These are phyloP conservation scores for Nicotiana noctiflora DNA, from an alignment of 257 asterid species.

Conservation along the genomic window DNA sequence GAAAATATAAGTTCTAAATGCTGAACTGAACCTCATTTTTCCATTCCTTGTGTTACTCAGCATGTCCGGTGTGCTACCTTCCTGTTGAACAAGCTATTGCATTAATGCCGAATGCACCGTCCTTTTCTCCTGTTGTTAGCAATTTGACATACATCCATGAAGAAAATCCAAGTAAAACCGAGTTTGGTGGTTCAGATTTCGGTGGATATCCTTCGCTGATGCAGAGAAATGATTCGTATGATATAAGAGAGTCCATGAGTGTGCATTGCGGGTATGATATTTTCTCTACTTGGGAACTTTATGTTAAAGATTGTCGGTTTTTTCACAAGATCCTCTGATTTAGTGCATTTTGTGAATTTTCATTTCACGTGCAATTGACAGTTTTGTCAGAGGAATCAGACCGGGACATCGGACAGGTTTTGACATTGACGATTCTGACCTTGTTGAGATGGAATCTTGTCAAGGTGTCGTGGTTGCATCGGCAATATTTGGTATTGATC, in stretches of 20 bases:
- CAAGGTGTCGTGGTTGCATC: slow-evolving; percentile 86
- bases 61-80: slow-evolving; percentile 95
- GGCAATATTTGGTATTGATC: slow-evolving; percentile 77
- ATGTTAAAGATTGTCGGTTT: neutral
- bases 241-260: slow-evolving; percentile 71
- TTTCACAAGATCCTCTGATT: neutral
- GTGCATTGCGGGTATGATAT: slow-evolving; percentile 88
- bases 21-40: neutral
- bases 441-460: slow-evolving; percentile 78
- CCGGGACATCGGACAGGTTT: slow-evolving; percentile 84
- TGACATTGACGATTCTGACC: slow-evolving; percentile 72
- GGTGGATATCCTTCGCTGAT: slow-evolving; percentile 85
- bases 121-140: slow-evolving; percentile 73
- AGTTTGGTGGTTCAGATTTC: slow-evolving; percentile 90
- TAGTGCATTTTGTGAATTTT: neutral
- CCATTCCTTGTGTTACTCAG: slow-evolving; percentile 36
- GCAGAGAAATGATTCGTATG: slow-evolving; percentile 69
- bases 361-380: neutral
- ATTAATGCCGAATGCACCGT: slow-evolving; percentile 62
- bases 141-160: slow-evolving; percentile 63
- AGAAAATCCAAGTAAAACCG: slow-evolving; percentile 56
- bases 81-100: slow-evolving; percentile 72
- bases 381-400: slow-evolving; percentile 78
- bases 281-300: neutral
- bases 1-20: neutral